Evolutionary conservation across 306 rosid species (phyloP).

Genomic region (Gillenia trifoliata): DNA sequence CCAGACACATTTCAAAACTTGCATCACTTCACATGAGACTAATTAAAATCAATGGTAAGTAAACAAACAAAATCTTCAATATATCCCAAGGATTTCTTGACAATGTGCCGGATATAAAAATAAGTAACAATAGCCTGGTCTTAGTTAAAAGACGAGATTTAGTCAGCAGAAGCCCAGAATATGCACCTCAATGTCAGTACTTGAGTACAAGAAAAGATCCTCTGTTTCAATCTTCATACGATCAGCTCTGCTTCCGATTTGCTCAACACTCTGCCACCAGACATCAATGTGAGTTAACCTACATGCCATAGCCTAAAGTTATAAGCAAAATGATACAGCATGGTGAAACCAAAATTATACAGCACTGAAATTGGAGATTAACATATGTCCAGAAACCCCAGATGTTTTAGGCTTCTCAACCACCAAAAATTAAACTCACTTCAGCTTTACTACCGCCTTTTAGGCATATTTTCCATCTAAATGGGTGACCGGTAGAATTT

Average conservation of each 20-base stretch:
- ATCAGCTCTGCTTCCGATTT: conserved; percentile 84
- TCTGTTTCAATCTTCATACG: conserved; percentile 66
- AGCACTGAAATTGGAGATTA: not conserved
- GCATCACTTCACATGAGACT: not conserved
- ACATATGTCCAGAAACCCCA: not conserved
- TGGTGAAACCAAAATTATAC: not conserved
- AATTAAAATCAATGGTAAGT: not conserved
- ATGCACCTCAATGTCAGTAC: conserved; percentile 86
- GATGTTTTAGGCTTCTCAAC: not conserved
- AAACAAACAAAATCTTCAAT: not conserved
- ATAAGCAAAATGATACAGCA: not conserved
- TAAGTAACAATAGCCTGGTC: not conserved
- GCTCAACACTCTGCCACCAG: conserved; percentile 76
- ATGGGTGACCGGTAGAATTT: not conserved
- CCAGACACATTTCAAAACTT: not conserved
- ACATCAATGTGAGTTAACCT: conserved; percentile 16
- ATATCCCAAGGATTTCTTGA: too few species aligned
- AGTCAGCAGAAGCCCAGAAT: conserved; percentile 16
- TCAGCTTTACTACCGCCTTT: not conserved
- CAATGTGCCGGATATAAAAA: not conserved
- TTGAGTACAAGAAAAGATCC: conserved; percentile 74
- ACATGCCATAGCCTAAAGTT: not conserved
- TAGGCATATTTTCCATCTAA: conserved; percentile 1
- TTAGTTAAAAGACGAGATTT: not conserved
- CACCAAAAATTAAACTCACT: not conserved